phyloP scores from a whole-genome alignment of 2,329 filamentous ascomycete genomes.

The Epichloe coenophiala region DNA sequence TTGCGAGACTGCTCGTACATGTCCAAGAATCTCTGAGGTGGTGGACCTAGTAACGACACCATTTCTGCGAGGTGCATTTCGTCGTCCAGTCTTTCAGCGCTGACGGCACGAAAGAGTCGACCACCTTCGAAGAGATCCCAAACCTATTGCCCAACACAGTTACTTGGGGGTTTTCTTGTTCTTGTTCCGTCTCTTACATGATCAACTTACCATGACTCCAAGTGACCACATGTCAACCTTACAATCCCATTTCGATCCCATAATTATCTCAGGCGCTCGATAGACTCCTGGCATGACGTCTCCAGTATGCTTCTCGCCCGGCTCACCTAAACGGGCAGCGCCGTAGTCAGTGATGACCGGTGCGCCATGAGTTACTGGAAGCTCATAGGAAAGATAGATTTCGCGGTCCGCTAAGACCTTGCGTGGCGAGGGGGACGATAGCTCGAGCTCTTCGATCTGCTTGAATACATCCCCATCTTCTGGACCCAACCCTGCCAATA shows the following conservation, averaged over 20 bases:
- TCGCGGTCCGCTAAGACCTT: too few relatives aligned
- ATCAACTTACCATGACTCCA: too few relatives aligned
- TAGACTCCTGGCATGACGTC: neutral
- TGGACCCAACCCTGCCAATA: too few relatives aligned
- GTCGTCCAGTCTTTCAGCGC: slow-evolving; percentile 11
- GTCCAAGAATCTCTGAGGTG: slow-evolving; percentile 20
- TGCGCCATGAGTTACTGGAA: neutral
- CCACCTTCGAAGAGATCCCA: slow-evolving; percentile 19
- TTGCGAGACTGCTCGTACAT: too few relatives aligned
- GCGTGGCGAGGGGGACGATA: too few relatives aligned
- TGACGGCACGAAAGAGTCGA: slow-evolving; percentile 14
- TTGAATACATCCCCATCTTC: too few relatives aligned
- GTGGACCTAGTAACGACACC: slow-evolving; percentile 22
- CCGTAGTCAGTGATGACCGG: neutral
- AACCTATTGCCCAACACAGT: neutral
- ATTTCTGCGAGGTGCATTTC: slow-evolving; percentile 21
- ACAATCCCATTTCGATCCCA: neutral
- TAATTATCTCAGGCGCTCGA: neutral
- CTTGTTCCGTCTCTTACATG: too few relatives aligned
- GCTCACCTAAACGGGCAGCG: neutral
- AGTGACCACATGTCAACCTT: neutral
- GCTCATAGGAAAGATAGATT: neutral
- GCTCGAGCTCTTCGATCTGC: too few relatives aligned
- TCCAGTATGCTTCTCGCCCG: neutral
- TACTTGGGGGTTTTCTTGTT: too few relatives aligned